phyloP scores from a whole-genome alignment of 2,329 filamentous ascomycete species.

The Pseudophaeomoniella oleicola region DNA sequence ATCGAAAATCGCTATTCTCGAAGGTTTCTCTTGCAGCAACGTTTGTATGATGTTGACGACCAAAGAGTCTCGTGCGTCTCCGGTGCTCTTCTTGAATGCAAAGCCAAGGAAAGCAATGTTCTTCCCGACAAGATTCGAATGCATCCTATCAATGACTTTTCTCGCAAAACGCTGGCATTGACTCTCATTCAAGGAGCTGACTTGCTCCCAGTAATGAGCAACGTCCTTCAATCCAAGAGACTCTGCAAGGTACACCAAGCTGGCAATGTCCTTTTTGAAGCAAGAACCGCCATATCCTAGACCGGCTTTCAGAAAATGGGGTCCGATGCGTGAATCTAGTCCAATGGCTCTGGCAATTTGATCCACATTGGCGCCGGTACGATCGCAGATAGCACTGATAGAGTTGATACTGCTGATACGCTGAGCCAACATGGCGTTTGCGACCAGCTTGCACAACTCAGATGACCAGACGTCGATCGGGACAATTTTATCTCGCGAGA shows the following conservation, averaged over 20 bases:
- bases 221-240: slow-evolving; percentile 56
- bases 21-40: slow-evolving; percentile 49
- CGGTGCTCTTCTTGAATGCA: slow-evolving; percentile 68
- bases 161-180: slow-evolving; percentile 55
- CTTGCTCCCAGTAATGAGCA: slow-evolving; percentile 59
- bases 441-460: slow-evolving; percentile 63
- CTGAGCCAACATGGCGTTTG: slow-evolving; percentile 69
- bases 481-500: slow-evolving; percentile 51
- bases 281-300: slow-evolving; percentile 70
- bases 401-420: slow-evolving; percentile 70
- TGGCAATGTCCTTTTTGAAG: slow-evolving; percentile 69
- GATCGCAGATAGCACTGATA: slow-evolving; percentile 66
- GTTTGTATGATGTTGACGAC: slow-evolving; percentile 53
- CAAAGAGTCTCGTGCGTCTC: slow-evolving; percentile 57
- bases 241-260: slow-evolving; percentile 59
- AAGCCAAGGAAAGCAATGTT: slow-evolving; percentile 61
- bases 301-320: slow-evolving; percentile 58
- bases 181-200: slow-evolving; percentile 64
- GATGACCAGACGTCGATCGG: slow-evolving; percentile 64
- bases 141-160: slow-evolving; percentile 50
- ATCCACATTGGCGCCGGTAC: slow-evolving; percentile 59
- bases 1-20: slow-evolving; percentile 54
- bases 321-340: slow-evolving; percentile 56
- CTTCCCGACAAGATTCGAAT: slow-evolving; percentile 55
- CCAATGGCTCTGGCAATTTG: slow-evolving; percentile 56